Evolutionary conservation across 2,329 filamentous ascomycete species (phyloP), one percentile per base, ranked within the genome.

Genomic region (Parastagonospora nodorum): DNA sequence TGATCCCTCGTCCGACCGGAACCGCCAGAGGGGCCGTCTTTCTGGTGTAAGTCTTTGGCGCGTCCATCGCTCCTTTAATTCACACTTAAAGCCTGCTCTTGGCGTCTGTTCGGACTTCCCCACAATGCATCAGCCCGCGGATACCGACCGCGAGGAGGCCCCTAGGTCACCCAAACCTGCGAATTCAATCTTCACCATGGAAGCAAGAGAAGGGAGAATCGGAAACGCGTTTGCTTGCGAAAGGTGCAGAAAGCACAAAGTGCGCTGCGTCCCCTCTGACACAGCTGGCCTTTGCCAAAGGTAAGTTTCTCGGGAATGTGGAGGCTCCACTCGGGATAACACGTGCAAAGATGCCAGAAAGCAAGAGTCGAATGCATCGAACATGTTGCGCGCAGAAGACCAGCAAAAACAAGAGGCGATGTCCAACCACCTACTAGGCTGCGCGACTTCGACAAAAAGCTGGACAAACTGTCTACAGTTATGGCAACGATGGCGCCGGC

Each of bases 201-300:
- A 72, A 40, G 58, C 57, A 60, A 69, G 63, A 64, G 69, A 72
- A 54, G 68, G 67, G 29, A 66, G 69, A 53, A 67, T 65, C 51
- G 68, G 69, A 38, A 73, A 73, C 48, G 68, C 69, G 3, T 72
- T 72, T 62, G 69, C 69, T 38, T 73, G 69, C 48, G 69, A 72
- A 48, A 56, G 69, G 29, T 73, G 69, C 50, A 61, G 69, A 37
- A 70, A 71, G 50, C 69, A 73, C 62, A 73, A 73, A 48, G 69
- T 73, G 28, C 58, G 68, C 39, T 73, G 69, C 41, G 69, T 72
- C 33, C 68, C 68, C 33, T 72, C 68, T 10, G 69, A 69, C 12
- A 62, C 63, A 24, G 51, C 66, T 38, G 57, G 56, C 32, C 58
- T 69, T 41, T 73, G 69, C 51, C 68, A 72, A 55, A 67, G 69